phyloP scores from a whole-genome alignment of 768 basidiomycete genomes.

The Panaeolus cyanescens region DNA sequence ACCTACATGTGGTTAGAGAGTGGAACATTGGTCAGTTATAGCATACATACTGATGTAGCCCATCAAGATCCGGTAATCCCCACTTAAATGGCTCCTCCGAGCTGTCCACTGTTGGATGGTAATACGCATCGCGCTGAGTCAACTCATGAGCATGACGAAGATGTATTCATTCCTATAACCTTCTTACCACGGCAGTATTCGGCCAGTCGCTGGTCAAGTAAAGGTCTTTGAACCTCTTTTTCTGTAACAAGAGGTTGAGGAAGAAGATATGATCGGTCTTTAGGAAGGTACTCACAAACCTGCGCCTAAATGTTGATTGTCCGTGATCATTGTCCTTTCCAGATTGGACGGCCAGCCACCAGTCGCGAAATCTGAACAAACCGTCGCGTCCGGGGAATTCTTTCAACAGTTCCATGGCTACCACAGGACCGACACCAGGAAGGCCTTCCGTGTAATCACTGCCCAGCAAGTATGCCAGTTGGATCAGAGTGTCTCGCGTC shows the following conservation, averaged over 20 bases:
- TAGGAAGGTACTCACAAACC: slow-evolving; percentile 63
- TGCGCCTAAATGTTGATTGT: slow-evolving; percentile 74
- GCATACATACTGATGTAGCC: slow-evolving; percentile 69
- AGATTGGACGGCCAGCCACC: slow-evolving; percentile 93
- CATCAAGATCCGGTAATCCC: slow-evolving; percentile 96
- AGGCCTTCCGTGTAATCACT: slow-evolving; percentile 97
- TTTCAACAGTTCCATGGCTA: slow-evolving; percentile 92
- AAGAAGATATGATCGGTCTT: not conserved
- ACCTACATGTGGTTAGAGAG: slow-evolving; percentile 43
- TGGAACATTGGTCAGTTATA: slow-evolving; percentile 5
- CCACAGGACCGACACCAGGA: slow-evolving; percentile 90
- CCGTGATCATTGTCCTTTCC: slow-evolving; percentile 83
- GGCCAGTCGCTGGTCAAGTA: slow-evolving; percentile 88
- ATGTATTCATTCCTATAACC: not conserved
- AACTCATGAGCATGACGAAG: slow-evolving; percentile 4
- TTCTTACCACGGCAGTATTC: slow-evolving; percentile 81
- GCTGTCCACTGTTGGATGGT: slow-evolving; percentile 85
- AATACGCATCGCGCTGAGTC: slow-evolving; percentile 85
- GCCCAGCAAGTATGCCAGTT: slow-evolving; percentile 91
- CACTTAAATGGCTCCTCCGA: slow-evolving; percentile 96
- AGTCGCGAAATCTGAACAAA: slow-evolving; percentile 83
- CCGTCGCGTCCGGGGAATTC: slow-evolving; percentile 91
- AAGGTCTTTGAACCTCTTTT: slow-evolving; percentile 85
- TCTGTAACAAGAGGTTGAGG: slow-evolving; percentile 45
- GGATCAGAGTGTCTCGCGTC: slow-evolving; percentile 82